Evolutionary conservation across 768 basidiomycete genomes (phyloP).

Genomic region (Hypholoma fasciculare): DNA sequence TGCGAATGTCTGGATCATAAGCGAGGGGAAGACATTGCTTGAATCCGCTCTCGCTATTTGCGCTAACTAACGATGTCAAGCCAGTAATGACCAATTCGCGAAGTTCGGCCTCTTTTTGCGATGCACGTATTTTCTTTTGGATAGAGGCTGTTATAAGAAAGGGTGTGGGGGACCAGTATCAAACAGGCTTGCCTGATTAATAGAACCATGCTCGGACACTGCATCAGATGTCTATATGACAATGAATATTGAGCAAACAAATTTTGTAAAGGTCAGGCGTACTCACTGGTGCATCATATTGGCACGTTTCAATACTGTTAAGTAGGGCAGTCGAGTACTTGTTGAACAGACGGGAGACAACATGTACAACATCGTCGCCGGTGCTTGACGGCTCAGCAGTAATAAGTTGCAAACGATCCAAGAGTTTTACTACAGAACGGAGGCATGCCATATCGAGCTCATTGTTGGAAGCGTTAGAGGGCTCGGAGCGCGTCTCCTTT

Average conservation of each 20-base stretch:
- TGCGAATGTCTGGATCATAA: constrained; percentile 68
- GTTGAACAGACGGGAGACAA: constrained; percentile 77
- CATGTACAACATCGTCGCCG: constrained; percentile 66
- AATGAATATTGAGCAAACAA: constrained; percentile 4
- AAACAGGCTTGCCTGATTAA: constrained; percentile 38
- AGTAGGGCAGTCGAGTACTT: constrained; percentile 71
- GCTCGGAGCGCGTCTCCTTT: constrained; percentile 35
- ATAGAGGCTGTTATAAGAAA: not conserved
- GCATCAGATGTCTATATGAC: constrained; percentile 44
- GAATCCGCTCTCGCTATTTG: constrained; percentile 86
- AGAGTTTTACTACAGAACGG: constrained; percentile 69
- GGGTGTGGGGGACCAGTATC: not conserved
- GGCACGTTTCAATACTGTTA: constrained; percentile 55
- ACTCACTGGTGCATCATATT: constrained; percentile 46
- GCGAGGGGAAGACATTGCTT: constrained; percentile 84
- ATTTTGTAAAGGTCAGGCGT: not conserved
- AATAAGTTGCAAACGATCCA: constrained; percentile 70
- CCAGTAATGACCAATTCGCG: constrained; percentile 79
- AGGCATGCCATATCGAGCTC: constrained; percentile 79
- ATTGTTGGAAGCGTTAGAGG: constrained; percentile 38
- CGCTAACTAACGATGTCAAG: constrained; percentile 75
- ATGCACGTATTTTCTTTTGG: constrained; percentile 39
- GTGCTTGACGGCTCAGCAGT: constrained; percentile 51
- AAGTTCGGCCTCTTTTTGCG: constrained; percentile 59
- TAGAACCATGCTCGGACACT: constrained; percentile 47